Percentiles rank a stretch among this genome's conserved stretches.
Conservation (phyloP, 2,329 filamentous ascomycete genomes). For the Tolypocladium sp. region DNA sequence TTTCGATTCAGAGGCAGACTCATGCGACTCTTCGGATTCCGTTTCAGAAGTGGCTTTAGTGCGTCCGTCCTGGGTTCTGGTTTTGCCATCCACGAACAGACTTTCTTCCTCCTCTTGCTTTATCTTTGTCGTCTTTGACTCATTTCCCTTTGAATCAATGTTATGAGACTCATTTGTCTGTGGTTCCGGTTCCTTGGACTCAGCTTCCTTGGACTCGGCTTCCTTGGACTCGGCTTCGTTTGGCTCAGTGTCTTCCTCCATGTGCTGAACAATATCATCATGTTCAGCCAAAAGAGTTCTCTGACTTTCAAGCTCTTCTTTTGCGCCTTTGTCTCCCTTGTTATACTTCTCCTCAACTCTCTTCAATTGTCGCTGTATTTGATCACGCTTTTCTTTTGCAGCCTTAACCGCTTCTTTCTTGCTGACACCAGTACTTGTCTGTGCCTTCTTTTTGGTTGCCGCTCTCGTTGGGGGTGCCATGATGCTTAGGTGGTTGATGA, state of each 20-base stretch:
- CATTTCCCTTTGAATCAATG: no score
- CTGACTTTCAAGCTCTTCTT: not conserved
- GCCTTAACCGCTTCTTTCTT: not conserved
- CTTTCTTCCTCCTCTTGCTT: not conserved
- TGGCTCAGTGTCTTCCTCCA: not conserved
- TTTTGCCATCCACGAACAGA: not conserved
- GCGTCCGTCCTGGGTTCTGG: not conserved
- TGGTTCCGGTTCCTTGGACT: no score
- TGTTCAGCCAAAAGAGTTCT: no score
- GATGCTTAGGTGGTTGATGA: not conserved
- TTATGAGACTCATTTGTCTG: no score
- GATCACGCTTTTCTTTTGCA: not conserved
- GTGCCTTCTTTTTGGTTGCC: not conserved
- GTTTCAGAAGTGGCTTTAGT: not conserved
- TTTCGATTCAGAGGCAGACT: not conserved
- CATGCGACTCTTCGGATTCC: not conserved
- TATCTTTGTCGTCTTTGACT: no score
- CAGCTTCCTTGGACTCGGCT: not conserved
- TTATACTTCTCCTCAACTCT: not conserved
- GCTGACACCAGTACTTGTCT: not conserved
- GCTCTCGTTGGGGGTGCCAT: not conserved
- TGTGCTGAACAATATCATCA: not conserved
- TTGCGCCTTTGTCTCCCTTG: not conserved
- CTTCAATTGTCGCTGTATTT: not conserved
- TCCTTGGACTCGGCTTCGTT: not conserved